These are phyloP conservation scores for Saccharomycopsis crataegensis DNA, from an alignment of 1,139 yeast genomes.

Conservation along the genomic window DNA sequence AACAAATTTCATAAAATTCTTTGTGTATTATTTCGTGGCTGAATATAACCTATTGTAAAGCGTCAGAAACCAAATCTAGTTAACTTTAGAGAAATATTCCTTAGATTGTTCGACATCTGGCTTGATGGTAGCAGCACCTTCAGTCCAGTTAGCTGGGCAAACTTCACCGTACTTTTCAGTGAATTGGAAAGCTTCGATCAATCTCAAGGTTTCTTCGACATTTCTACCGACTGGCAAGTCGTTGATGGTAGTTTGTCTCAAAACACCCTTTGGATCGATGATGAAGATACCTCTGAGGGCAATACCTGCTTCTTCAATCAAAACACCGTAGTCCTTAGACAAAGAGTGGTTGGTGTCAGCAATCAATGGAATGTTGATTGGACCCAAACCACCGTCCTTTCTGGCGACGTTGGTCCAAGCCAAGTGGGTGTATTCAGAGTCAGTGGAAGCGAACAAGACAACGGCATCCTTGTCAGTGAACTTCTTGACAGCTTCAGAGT, in stretches of 20 bases:
- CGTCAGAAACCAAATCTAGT: conserved; percentile 23
- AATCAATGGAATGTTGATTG: conserved; percentile 84
- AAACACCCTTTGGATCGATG: conserved; percentile 90
- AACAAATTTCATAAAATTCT: too few relatives aligned
- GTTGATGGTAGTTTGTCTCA: conserved; percentile 95
- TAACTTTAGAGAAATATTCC: conserved; percentile 67
- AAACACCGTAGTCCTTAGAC: conserved; percentile 93
- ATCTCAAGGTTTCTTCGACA: conserved; percentile 95
- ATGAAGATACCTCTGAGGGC: conserved; percentile 97
- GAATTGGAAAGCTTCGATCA: conserved; percentile 98
- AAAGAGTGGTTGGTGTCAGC: conserved; percentile 96
- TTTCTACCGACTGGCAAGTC: conserved; percentile 99
- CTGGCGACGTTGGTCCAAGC: conserved; percentile 98
- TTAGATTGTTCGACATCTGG: conserved; percentile 77
- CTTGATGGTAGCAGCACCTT: conserved; percentile 92
- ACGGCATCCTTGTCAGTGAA: conserved; percentile 83
- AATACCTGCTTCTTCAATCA: conserved; percentile 90
- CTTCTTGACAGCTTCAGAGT: conserved; percentile 89
- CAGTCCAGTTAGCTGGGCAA: conserved; percentile 99
- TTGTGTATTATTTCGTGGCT: too few relatives aligned
- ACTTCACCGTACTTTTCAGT: conserved; percentile 98
- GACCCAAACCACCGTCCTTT: conserved; percentile 98
- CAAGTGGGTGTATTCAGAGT: conserved; percentile 92
- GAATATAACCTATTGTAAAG: too few relatives aligned
- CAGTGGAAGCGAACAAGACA: conserved; percentile 93